Evolutionary conservation across 108 stramenopile species (phyloP), one percentile per base, ranked within the genome.

Genomic region (Nitzschia palea): DNA sequence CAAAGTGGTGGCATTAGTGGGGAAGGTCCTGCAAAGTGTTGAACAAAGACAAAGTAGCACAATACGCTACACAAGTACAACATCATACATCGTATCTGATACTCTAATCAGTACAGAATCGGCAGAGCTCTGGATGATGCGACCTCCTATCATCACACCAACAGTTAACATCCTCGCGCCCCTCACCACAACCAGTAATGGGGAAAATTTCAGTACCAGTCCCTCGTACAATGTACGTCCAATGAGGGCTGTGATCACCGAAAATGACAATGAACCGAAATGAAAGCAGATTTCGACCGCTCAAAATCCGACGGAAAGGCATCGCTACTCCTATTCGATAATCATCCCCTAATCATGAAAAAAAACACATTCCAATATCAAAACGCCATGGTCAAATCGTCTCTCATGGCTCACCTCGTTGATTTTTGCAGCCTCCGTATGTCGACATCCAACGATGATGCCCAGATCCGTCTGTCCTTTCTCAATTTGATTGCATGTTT

Each of bases 401-500:
- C 17, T 29, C 20, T 64, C 37, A 18, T 48, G 63, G 47, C 50
- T 64, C 63, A 51, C 50, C 48, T 64, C 23, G 63, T 64, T 30
- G 63, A 50, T 64, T 51, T 64, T 64, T 47, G 63, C 29, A 17
- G 25, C 47, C 45, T 31, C 4, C 27, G 20, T 42, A 40, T 40
- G n/a, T 17, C 32, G 1, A 23, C 54, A 1, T 17, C 26, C 29
- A 27, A 22, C 51, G 51, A 26, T 52, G 51, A 32, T 25, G 45
- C 27, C 15, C 12, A 14, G 63, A 43, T 61, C 31, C 1, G 63
- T 64, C 50, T 48, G 63, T 48, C 44, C 23, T 1, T 52, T 40
- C 37, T 10, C 12, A 12, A 12, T 6, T 6, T 40, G 37, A 10
- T 40, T 40, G 37, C 37, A 10, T 6, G 37, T n/a, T n/a, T n/a